Evolutionary conservation across 2,329 filamentous ascomycete genomes (phyloP), one percentile per base, ranked within the genome.

Genomic region (Exophiala aquamarina): DNA sequence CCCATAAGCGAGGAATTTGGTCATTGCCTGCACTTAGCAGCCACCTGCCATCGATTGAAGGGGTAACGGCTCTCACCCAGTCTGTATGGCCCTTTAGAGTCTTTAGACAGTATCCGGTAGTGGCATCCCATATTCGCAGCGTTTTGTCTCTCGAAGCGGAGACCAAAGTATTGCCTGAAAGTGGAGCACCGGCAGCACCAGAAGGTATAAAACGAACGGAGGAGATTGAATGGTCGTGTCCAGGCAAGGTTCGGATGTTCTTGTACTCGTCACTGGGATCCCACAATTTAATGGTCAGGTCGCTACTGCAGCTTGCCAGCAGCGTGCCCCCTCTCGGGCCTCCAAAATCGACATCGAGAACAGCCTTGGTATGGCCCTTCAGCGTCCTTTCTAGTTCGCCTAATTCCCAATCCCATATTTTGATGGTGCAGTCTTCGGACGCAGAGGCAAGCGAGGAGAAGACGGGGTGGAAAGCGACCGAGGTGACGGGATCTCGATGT

Each of bases 381-480:
- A 96, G 79, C 0, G 91, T 96, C 53, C 86, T 76, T 66, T 96
- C 91, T 3, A 95, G 75, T 68, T 96, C 91, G 38, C 92, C 92
- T 18, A 94, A 71, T 62, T 96, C 91, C 87, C 90, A 96, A 63
- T 96, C 91, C 91, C 91, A 96, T 45, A 96, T 91, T 63, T 96
- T 96, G 66, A 97, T 95, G 6, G 87, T 95, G 44, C 82, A 87
- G 67, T 96, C 92, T 66, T 95, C 91, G 7, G 90, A 94, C 13
- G 88, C 91, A 0, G 89, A 93, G 8, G 91, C 92, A 17, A 96
- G 75, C 4, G 88, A 92, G 8, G 89, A 92, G 69, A 95, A 96
- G 23, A 93, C 78, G 0, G 91, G 91, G 65, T 96, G 91, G 64
- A 96, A 96, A 13, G 91, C 91, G 48, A 96, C 83, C 61, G 89